Base-by-base conservation (phyloP, 768 basidiomycete species). In the Xerocomus spinulosus region DNA sequence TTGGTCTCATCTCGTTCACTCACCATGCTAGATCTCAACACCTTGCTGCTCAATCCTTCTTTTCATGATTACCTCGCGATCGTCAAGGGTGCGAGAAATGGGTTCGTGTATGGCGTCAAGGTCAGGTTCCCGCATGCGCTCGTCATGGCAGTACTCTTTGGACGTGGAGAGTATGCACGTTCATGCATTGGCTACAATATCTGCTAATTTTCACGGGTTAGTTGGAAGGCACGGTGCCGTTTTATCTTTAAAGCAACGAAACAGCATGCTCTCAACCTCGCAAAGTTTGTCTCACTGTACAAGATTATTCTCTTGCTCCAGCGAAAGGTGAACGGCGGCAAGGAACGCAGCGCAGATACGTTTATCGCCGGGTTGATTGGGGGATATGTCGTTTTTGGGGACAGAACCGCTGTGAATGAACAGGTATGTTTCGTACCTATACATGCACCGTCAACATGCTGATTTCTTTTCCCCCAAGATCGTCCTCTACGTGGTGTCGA, bases 51-150 rank as follows among this genome's bases (percentile, higher is more conserved):
- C 35, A 74, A 87, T 64, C 93, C 93, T 12, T 78, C 77, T 26
- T 86, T 85, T 56, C 94, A 95, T 64, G 93, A 96, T 63, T 83
- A 87, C 58, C 80, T 98, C 37, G 87, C 91, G 21, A 86, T 99
- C 58, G 69, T 98, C 63, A 99, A 99, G 67, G 95, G 96, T 36
- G 89, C 92, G 26, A 79, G 91, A 34, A 92, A 92, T 62, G 92
- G 92, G 5, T 79, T 92, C 50, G 87, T 92, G 9, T 93, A 92
- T 57, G 91, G 91, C 30, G 87, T 85, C 57, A 92, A 92, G 70
- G 86, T 95, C 53, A 74, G 92, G 35, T 94, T 95, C 59, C 95
- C 95, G 32, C 95, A 98, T 77, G 95, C 95, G 1, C 73, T 98
- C 24, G 85, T 98, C 42, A 97, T 97, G 94, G 87, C 92, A 20